Base-by-base conservation (phyloP, 2,329 filamentous ascomycete species). In the Alternaria burnsii region DNA sequence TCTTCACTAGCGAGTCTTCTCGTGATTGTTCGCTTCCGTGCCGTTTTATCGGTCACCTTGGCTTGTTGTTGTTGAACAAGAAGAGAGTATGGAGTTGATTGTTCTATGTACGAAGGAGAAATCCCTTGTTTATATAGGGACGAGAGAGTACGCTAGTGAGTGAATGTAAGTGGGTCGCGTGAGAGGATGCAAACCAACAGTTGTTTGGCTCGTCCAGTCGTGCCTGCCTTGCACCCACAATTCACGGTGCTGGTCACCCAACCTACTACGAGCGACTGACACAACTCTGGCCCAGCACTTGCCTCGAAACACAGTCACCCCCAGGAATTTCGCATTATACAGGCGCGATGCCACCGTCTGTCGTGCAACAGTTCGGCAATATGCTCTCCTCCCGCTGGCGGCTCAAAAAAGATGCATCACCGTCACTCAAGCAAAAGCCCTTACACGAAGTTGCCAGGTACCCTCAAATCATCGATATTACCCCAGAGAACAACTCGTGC, bases 371-470 rank as follows among this genome's bases (percentile, higher is more conserved):
- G 3, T 32, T 40, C 18, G 28, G 26, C 47, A 36, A 41, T 16
- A 58, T 52, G 38, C 20, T 38, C 12, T 7, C 12, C 12, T 24
- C 46, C 14, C 46, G 28, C 46, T n/a, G 18, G 18, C 28, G 46
- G 36, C 38, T 22, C 36, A 16, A 16, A n/a, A 43, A 34, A 41
- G 26, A 16, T 38, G 18, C 46, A 9, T 11, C 36, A 41, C 10
- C 38, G 24, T 36, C 55, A 16, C 34, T 5, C 12, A 50, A 48
- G 28, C 11, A 22, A 0, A 59, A 36, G n/a, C 3, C 40, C 11
- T 48, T 60, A 26, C 59, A 58, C 55, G 65, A 65, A 36, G 58
- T 24, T 12, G 38, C 56, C 20, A 52, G 8, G 1, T 67, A 67
- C 26, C 62, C 65, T 34, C 42, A 28, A 4, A 18, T 59, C 22